Evolutionary conservation across 2,329 filamentous ascomycete species (phyloP), one percentile per base, ranked within the genome.

Genomic region (Neospermospora avenae): DNA sequence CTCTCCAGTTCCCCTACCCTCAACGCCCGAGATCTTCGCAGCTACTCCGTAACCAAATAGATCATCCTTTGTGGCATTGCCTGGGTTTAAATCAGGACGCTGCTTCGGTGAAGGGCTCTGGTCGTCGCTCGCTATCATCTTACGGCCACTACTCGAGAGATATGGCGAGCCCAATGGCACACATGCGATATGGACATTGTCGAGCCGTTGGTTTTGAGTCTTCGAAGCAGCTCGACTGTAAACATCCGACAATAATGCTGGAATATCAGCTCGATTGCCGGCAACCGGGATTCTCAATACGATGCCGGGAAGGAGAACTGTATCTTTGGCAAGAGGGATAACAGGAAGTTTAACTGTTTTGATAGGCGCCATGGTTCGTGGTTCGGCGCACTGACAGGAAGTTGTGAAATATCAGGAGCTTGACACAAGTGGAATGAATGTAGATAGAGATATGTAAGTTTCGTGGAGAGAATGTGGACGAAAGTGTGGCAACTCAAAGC

Each of bases 41-140:
- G 92, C 82, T 4, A 92, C 91, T 51, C 92, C 95, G 75, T 89
- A 93, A 54, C 83, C 82, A 75, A 90, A 98, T 1, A 99, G 77
- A 69, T 97, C 91, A 2, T 83, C 79, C 71, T 85, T 89, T 70
- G 79, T 84, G 62, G 84, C 82, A 68, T 80, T 82, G 44, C 79
- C 79, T 6, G 84, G 81, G 66, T 86, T 82, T 60, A 86, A 77
- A 31, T 82, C 79, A 46, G 62, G 58, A 22, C 65, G 62, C 37
- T 69, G 67, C 56, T 65, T 66, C 2, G 67, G 58, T 35, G 61
- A 66, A 14, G 60, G 55, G n/a, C 39, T 79, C 42, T 79, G 77
- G 24, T 83, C 82, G 41, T 81, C 83, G 70, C 86, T 81, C 57
- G 88, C 84, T 58, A 96, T 83, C 65, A 96, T 80, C 59, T 86